Conservation (phyloP, 1,284 basidiomycete species). For the Marasmius oreades region DNA sequence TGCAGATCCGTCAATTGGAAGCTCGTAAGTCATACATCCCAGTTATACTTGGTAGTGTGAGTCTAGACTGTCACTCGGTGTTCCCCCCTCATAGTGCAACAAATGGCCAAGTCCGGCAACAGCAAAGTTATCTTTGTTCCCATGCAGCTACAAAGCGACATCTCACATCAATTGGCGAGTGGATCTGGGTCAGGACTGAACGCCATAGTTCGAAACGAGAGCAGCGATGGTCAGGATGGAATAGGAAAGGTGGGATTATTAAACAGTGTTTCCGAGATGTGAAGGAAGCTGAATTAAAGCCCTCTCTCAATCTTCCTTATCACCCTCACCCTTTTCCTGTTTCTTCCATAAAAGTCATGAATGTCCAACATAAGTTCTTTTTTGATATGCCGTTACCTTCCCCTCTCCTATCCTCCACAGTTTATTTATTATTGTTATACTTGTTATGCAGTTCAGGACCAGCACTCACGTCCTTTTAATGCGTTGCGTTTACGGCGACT, state of each 20-base stretch:
- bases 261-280: constrained; percentile 45
- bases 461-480: too few species aligned
- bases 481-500: too few species aligned
- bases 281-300: constrained; percentile 14
- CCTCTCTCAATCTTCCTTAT: not conserved
- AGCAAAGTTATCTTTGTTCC: constrained; percentile 93
- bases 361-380: not conserved
- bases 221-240: constrained; percentile 30
- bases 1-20: constrained; percentile 96
- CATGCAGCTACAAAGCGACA: constrained; percentile 83
- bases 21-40: constrained; percentile 62
- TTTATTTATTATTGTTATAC: too few species aligned
- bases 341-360: not conserved
- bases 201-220: constrained; percentile 36
- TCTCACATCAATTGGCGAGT: constrained; percentile 44
- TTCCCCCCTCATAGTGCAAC: constrained; percentile 41
- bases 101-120: constrained; percentile 69
- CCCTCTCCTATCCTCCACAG: too few species aligned
- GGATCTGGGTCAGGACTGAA: constrained; percentile 34
- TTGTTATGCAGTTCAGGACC: too few species aligned
- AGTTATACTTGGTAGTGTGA: not conserved
- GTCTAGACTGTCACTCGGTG: not conserved
- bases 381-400: too few species aligned
- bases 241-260: constrained; percentile 52
- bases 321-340: not conserved